Evolutionary conservation across 2,329 filamentous ascomycete species (phyloP).

Genomic region (Pseudopithomyces maydicus): DNA sequence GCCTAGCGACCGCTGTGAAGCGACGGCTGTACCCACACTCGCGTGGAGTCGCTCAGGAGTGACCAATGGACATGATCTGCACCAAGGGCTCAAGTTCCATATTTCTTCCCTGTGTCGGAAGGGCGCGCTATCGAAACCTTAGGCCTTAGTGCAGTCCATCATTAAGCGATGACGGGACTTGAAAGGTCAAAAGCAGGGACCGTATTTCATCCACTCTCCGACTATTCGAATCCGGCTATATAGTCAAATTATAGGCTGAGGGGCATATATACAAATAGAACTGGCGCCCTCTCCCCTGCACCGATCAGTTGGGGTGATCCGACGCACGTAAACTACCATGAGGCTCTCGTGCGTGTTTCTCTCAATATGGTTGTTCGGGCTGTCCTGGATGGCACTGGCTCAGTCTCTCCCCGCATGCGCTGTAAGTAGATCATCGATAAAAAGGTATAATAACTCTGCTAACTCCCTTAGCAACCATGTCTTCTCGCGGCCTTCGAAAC

Average conservation of each 20-base stretch:
- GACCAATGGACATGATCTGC: not conserved
- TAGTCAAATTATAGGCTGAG: too few relatives aligned
- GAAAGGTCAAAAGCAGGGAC: too few relatives aligned
- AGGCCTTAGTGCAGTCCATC: too few relatives aligned
- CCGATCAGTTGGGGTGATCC: not conserved
- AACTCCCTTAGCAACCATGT: conserved; percentile 14
- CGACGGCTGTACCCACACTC: not conserved
- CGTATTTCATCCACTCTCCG: too few relatives aligned
- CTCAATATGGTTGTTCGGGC: not conserved
- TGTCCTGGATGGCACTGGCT: not conserved
- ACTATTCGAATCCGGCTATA: too few relatives aligned
- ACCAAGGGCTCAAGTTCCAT: not conserved
- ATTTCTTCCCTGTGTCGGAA: not conserved
- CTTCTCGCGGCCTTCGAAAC: conserved; percentile 15
- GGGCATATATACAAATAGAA: not conserved
- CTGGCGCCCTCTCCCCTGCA: not conserved
- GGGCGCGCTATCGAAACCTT: too few relatives aligned
- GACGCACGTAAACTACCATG: not conserved
- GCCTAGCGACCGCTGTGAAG: not conserved
- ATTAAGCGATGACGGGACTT: too few relatives aligned
- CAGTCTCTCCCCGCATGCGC: not conserved
- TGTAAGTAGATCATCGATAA: not conserved
- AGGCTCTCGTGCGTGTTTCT: not conserved
- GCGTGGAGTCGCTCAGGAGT: not conserved
- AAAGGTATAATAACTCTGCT: not conserved